Evolutionary conservation across 371 early-diverging fungal species (phyloP), one percentile per base, ranked within the genome.

Genomic region (Saksenaea oblongispora): DNA sequence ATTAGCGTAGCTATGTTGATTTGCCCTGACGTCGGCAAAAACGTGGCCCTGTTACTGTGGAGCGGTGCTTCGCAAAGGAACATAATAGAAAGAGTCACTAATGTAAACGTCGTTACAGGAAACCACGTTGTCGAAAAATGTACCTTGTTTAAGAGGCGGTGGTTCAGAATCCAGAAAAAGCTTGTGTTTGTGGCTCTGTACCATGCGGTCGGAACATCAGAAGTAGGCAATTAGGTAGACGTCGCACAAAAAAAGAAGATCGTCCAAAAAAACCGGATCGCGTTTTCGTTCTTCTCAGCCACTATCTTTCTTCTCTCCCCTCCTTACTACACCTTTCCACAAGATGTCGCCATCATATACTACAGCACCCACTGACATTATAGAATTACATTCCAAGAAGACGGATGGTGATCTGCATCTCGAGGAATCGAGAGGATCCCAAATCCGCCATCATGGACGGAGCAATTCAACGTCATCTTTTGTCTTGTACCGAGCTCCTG

Each of bases 391-490:
- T 34, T 37, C 39, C 9, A 56, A 34, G 18, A 37, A 37, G 37
- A 36, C 57, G 22, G 51, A 47, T 47, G 51, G 51, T 22, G 51
- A 47, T 47, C 1, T 22, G n/a, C 51, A 47, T 47, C 51, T 47
- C 51, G 51, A 47, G 51, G 51, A 47, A 28, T 55, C 56, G 27
- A 14, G 31, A 28, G 56, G 56, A n/a, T 17, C 31, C 5, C 31
- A 35, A n/a, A 39, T 31, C 10, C 58, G 41, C 41, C 59, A 67
- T 44, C 75, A 75, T 64, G 34, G 55, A 15, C 63, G 72, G 14
- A 64, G 64, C 11, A 63, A 56, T 10, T 75, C 75, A 24, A 61
- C 62, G 0, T 65, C 72, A 18, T 75, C 75, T 2, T 75, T 75
- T 62, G 64, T 72, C 34, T 70, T 72, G 36, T 75, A 65, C 53